Conservation (phyloP, 2,329 filamentous ascomycete genomes). For the Thelonectria blattea region DNA sequence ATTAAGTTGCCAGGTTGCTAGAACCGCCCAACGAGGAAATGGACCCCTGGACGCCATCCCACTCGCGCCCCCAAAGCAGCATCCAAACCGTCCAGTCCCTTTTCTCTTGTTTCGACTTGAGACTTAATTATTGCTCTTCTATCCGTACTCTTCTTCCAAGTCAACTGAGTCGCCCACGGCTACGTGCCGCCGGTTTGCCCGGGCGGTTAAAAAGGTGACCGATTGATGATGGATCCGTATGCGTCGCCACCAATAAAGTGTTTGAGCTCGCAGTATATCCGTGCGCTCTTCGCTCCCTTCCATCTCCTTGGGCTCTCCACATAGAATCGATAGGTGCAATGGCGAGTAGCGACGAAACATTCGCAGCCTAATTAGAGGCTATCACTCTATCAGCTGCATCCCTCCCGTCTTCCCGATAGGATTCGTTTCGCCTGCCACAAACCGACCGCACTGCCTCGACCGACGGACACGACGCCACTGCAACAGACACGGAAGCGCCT, state of each 20-base stretch:
- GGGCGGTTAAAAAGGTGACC: slow-evolving; percentile 11
- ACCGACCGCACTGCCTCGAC: no score
- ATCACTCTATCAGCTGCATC: neutral
- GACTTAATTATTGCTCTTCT: no score
- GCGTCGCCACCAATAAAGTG: slow-evolving; percentile 2
- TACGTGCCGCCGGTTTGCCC: slow-evolving; percentile 11
- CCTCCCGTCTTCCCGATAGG: no score
- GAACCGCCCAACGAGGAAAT: slow-evolving; percentile 15
- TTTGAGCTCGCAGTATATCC: slow-evolving; percentile 2
- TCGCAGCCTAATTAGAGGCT: neutral
- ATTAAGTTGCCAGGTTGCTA: slow-evolving; percentile 16
- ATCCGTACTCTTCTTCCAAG: neutral
- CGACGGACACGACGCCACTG: no score
- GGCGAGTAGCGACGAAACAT: neutral
- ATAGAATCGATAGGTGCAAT: neutral
- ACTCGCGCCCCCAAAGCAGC: slow-evolving; percentile 3
- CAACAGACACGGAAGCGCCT: no score
- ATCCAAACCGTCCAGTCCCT: slow-evolving; percentile 17
- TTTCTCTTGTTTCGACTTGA: neutral
- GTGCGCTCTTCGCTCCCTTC: neutral
- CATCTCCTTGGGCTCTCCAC: neutral
- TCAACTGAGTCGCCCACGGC: neutral
- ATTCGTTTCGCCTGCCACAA: no score
- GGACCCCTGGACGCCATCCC: slow-evolving; percentile 22
- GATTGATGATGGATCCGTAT: slow-evolving; percentile 14